Evolutionary conservation across 495 filamentous ascomycete species (phyloP), one percentile per base, ranked within the genome.

Genomic region (Coniosporium apollinis): DNA sequence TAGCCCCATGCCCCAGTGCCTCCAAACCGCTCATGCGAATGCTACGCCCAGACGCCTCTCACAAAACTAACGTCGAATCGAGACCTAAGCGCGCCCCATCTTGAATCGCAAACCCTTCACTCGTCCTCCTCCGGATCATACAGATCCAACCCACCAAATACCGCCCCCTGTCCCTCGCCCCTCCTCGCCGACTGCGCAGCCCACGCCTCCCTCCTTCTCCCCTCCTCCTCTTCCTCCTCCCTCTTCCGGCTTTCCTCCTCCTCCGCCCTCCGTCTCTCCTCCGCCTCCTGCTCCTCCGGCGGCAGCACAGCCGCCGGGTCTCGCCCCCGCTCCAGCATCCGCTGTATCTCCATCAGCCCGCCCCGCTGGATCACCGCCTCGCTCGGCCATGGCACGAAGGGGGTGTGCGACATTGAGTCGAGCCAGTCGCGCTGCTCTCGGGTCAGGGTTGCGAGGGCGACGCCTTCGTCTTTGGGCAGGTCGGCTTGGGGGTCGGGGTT

Each of bases 321-420:
- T 38, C 64, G 57, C 1, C 72, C 74, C 24, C 60, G 47, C 43
- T 78, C 71, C 3, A 66, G 22, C 46, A 78, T 57, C 17, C 52
- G 50, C 40, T 76, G 69, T 17, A 75, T 66, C 21, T 57, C 52
- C 3, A 65, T 72, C 34, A 85, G 60, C 4, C 67, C 74, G 22
- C 79, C 79, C 22, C 57, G 51, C 24, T 68, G 64, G 36, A 84
- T 74, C 10, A 63, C 55, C 19, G 70, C 65, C 34, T 79, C 73
- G 7, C 50, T 58, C 6, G 80, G 78, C 79, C 79, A 85, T 2
- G 79, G 79, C 28, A 63, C 55, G 50, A 79, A 85, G 21, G 48
- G 37, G 17, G 62, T 48, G 7, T 55, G 48, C 25, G 60, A 54
- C 13, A 57, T 40, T 3, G 65, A 62, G 48, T 79, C 67, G n/a